Evolutionary conservation across 2,329 filamentous ascomycete genomes (phyloP).

Genomic region (Fusarium sp.): DNA sequence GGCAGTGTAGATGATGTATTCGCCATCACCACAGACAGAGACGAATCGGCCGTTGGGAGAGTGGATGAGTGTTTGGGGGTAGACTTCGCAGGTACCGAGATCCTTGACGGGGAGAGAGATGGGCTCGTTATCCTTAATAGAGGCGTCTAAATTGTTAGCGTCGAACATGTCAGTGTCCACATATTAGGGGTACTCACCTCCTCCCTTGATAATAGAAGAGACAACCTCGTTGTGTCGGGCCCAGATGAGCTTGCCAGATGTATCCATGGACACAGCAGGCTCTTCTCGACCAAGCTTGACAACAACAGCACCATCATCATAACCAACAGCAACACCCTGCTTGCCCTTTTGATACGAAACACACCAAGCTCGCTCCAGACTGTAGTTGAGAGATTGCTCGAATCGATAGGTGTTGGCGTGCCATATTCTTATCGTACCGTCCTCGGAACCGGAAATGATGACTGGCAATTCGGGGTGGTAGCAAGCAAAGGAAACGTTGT

Average conservation of each 20-base stretch:
- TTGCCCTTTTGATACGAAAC: slow-evolving; percentile 94
- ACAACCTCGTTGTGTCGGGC: slow-evolving; percentile 95
- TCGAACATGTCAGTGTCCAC: background rate
- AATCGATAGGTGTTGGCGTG: slow-evolving; percentile 97
- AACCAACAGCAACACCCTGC: slow-evolving; percentile 94
- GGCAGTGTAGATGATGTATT: slow-evolving; percentile 99
- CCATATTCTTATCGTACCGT: slow-evolving; percentile 98
- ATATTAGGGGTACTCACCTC: slow-evolving; percentile 58
- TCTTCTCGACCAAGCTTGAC: slow-evolving; percentile 98
- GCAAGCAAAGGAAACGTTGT: slow-evolving; percentile 97
- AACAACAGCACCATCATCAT: slow-evolving; percentile 96
- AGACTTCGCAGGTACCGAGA: slow-evolving; percentile 94
- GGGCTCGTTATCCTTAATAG: slow-evolving; percentile 87
- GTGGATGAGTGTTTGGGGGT: slow-evolving; percentile 92
- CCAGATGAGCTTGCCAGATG: slow-evolving; percentile 95
- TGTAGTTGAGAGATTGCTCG: slow-evolving; percentile 96
- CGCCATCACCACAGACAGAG: slow-evolving; percentile 86
- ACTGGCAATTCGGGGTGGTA: slow-evolving; percentile 97
- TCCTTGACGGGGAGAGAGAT: slow-evolving; percentile 92
- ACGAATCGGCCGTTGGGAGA: slow-evolving; percentile 96
- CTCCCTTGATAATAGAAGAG: slow-evolving; percentile 93
- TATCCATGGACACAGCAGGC: slow-evolving; percentile 97
- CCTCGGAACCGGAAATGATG: slow-evolving; percentile 97
- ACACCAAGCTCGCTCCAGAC: slow-evolving; percentile 96
- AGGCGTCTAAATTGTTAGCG: slow-evolving; percentile 68